phyloP scores from a whole-genome alignment of 1,139 yeast species.

The Suhomyces coccinellae region DNA sequence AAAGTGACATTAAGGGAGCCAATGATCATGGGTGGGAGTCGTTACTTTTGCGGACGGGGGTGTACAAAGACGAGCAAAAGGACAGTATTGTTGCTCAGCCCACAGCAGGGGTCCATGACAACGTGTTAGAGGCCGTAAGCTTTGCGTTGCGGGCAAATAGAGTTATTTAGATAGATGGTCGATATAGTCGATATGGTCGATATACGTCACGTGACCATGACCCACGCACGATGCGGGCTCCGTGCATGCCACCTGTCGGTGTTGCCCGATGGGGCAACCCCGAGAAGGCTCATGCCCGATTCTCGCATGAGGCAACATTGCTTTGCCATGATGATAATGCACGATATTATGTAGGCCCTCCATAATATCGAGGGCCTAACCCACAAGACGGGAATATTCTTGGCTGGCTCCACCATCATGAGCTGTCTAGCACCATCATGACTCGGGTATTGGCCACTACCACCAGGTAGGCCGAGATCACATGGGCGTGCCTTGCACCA shows the following conservation, averaged over 20 bases:
- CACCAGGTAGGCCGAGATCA: neutral
- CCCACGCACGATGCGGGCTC: neutral
- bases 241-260: neutral
- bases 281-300: neutral
- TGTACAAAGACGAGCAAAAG: slow-evolving; percentile 70
- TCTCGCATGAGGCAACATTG: neutral
- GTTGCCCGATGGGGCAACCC: slow-evolving; percentile 1
- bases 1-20: slow-evolving; percentile 88
- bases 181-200: neutral
- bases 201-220: neutral
- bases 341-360: neutral
- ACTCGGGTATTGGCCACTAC: neutral
- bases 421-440: neutral
- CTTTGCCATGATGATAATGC: slow-evolving; percentile 3
- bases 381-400: neutral
- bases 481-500: neutral
- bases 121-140: slow-evolving; percentile 48
- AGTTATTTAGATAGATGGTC: slow-evolving; percentile 1
- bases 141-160: slow-evolving; percentile 24
- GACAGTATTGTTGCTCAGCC: slow-evolving; percentile 40
- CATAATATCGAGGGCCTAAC: neutral
- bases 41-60: slow-evolving; percentile 83
- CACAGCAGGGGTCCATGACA: slow-evolving; percentile 48
- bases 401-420: neutral
- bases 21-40: slow-evolving; percentile 86